Percentiles rank a stretch among this genome's conserved stretches.
Evolutionary conservation across 1,139 yeast species (phyloP).

Genomic region (Kodamaea suecica): DNA sequence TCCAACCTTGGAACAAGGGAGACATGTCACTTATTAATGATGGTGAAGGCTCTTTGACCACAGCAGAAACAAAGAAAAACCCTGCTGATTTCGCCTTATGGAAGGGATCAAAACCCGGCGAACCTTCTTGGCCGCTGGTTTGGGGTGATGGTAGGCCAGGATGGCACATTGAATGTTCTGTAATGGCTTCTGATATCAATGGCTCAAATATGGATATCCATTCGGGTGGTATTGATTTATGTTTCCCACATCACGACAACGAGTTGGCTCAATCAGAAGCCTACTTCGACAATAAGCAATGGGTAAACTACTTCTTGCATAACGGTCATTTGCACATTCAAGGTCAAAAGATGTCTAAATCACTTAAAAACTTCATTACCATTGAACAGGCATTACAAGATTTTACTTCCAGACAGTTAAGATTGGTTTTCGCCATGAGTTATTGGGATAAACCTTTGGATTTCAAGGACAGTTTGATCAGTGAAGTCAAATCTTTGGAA

Average conservation of each 20-base stretch:
- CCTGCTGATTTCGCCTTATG: conserved; percentile 92
- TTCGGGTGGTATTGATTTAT: conserved; percentile 95
- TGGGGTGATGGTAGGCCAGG: conserved; percentile 99
- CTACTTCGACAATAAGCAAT: conserved; percentile 79
- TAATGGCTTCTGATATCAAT: conserved; percentile 90
- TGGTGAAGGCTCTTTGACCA: conserved; percentile 87
- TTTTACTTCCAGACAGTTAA: conserved; percentile 74
- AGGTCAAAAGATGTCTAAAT: conserved; percentile 97
- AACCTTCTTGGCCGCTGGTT: conserved; percentile 91
- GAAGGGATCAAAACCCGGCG: conserved; percentile 97
- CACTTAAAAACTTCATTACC: conserved; percentile 90
- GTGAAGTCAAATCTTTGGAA: conserved; percentile 77
- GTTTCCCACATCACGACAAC: conserved; percentile 99
- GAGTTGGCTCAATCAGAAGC: conserved; percentile 98
- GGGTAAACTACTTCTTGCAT: conserved; percentile 96
- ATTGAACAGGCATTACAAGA: conserved; percentile 80
- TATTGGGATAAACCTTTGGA: conserved; percentile 93
- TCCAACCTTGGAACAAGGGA: conserved; percentile 98
- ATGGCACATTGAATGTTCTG: conserved; percentile 99
- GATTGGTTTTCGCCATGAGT: conserved; percentile 85
- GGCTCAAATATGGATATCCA: conserved; percentile 90
- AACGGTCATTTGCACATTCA: conserved; percentile 97
- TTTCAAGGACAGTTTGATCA: conserved; percentile 75
- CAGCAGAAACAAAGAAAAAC: conserved; percentile 55
- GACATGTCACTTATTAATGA: conserved; percentile 82